These are phyloP conservation scores for Apophysomyces ossiformis DNA, from an alignment of 371 early-diverging fungal species.

Conservation along the genomic window DNA sequence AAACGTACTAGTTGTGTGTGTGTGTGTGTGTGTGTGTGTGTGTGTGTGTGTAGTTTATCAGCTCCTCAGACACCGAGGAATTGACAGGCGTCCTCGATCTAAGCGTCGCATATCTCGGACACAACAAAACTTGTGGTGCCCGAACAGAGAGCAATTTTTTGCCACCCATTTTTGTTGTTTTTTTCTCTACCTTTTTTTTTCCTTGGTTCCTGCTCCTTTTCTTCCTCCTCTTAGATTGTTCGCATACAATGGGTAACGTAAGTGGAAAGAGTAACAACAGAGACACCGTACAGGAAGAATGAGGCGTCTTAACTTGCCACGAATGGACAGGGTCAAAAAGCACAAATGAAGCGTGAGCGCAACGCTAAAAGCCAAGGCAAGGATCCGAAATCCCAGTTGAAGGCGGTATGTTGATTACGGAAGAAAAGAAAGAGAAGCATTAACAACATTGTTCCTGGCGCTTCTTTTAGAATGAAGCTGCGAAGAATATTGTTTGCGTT, in stretches of 20 bases:
- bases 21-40: too few species aligned
- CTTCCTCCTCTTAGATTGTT: background rate
- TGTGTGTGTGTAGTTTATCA: too few species aligned
- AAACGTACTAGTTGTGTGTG: too few species aligned
- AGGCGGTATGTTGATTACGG: slow-evolving; percentile 59
- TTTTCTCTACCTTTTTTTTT: background rate
- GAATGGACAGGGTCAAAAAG: slow-evolving; percentile 70
- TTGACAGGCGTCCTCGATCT: too few species aligned
- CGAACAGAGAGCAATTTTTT: background rate
- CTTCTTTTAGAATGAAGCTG: slow-evolving; percentile 71
- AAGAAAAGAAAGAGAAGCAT: background rate
- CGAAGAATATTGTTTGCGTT: slow-evolving; percentile 79
- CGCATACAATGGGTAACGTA: slow-evolving; percentile 14
- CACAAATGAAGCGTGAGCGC: slow-evolving; percentile 78
- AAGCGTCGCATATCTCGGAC: too few species aligned
- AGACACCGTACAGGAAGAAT: background rate
- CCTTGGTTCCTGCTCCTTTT: background rate
- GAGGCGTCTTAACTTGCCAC: background rate
- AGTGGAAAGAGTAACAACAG: background rate
- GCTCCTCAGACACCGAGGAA: too few species aligned
- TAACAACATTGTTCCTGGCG: slow-evolving; percentile 8
- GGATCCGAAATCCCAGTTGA: slow-evolving; percentile 75
- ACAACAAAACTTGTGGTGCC: too few species aligned
- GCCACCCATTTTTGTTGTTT: background rate
- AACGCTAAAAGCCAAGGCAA: slow-evolving; percentile 62